These are phyloP conservation scores for Microcera coccophila DNA, from an alignment of 2,329 filamentous ascomycete genomes.

Conservation along the genomic window DNA sequence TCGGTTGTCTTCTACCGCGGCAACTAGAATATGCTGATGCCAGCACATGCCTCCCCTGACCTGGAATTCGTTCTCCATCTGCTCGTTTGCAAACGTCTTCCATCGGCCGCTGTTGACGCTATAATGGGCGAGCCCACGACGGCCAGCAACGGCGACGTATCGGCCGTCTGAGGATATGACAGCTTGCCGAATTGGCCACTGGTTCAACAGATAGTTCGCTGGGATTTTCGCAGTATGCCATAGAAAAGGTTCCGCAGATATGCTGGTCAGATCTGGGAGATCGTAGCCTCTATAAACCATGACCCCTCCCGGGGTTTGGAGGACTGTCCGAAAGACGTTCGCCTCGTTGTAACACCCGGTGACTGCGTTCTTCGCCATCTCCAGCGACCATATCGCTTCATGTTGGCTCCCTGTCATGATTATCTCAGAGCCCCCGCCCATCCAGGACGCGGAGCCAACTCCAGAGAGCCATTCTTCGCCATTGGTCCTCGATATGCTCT, in stretches of 20 bases:
- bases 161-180: conserved; percentile 88
- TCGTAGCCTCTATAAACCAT: conserved; percentile 95
- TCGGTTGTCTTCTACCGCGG: conserved; percentile 81
- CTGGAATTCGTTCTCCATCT: conserved; percentile 82
- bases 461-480: conserved; percentile 82
- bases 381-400: conserved; percentile 78
- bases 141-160: conserved; percentile 94
- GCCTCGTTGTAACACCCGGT: conserved; percentile 87
- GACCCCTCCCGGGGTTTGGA: conserved; percentile 83
- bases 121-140: conserved; percentile 88
- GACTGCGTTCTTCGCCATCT: conserved; percentile 92
- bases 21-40: conserved; percentile 93
- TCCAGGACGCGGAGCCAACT: conserved; percentile 74
- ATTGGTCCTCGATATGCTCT: conserved; percentile 59
- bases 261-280: conserved; percentile 80
- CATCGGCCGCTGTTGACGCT: conserved; percentile 90
- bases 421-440: conserved; percentile 82
- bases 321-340: conserved; percentile 82
- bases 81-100: conserved; percentile 85
- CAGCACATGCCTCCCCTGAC: conserved; percentile 97
- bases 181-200: conserved; percentile 87
- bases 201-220: conserved; percentile 75
- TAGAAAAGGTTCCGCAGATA: conserved; percentile 87
- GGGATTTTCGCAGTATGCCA: conserved; percentile 93
- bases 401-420: conserved; percentile 68